Base-by-base conservation (phyloP, 352 stramenopile species). In the Pythium vanterpoolii region DNA sequence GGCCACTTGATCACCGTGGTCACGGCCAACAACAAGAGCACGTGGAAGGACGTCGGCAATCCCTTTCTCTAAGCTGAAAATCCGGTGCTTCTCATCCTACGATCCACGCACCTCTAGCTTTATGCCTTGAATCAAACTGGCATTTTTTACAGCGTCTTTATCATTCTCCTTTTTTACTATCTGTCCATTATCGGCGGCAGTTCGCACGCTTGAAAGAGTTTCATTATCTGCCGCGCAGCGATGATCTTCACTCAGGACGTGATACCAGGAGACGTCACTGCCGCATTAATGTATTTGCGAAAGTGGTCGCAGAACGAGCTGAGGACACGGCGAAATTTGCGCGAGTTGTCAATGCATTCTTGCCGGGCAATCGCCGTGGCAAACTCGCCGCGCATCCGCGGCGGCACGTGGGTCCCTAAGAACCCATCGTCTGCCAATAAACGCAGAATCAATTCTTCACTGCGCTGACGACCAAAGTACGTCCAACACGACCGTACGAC, bases 301-400 rank as follows among this genome's bases (percentile, higher is more conserved):
- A 90, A 90, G 55, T 93, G 83, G 44, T 87, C 79, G 60, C 83
- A 93, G 56, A 93, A 93, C 33, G 80, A 69, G 30, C 71, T 79
- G 14, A 93, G 63, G 24, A 89, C 80, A 31, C 83, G 83, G 39
- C 84, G 87, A 48, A 92, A 92, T 56, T 92, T 92, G 66, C 80
- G 80, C 53, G 80, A 69, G 52, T 93, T 89, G 57, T 90, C 79
- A 18, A 84, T 69, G 42, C 80, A 89, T 19, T 82, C 73, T 28
- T 69, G 72, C 30, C 74, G 76, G 9, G 71, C 82, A 60, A 93
- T 87, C 31, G 69, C 85, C 13, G 52, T 71, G 5, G 74, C 63
- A 45, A 93, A 90, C 43, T 90, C 80, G 21, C 46, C 60, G 33
- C 79, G 79, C 47, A 75, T 77, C 21, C 74, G 74, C 19, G 64